phyloP scores from a whole-genome alignment of 2,329 filamentous ascomycete genomes.

The Periconia sp. region DNA sequence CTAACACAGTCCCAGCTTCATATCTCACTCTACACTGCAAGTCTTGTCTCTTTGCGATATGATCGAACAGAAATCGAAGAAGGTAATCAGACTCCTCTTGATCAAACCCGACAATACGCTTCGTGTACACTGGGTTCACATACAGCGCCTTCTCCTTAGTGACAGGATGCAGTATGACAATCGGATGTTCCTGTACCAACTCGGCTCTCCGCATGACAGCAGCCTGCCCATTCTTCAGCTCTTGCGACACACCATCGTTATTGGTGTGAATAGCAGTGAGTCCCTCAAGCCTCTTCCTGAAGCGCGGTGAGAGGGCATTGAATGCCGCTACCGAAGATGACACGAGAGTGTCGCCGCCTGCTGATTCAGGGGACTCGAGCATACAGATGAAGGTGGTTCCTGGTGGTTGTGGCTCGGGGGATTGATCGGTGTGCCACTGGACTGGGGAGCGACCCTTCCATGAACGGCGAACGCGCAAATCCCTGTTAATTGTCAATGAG shows the following conservation, averaged over 20 bases:
- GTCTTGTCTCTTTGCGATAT: conserved; percentile 9
- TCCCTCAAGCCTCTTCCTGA: conserved; percentile 15
- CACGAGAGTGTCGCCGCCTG: conserved; percentile 10
- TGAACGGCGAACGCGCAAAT: conserved; percentile 2
- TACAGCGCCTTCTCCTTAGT: conserved; percentile 13
- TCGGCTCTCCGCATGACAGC: conserved; percentile 7
- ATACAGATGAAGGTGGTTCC: conserved; percentile 86
- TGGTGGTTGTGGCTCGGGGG: conserved; percentile 82
- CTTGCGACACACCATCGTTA: conserved; percentile 11
- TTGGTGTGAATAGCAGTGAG: conserved; percentile 11
- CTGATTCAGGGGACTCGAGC: conserved; percentile 71
- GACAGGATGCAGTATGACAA: conserved; percentile 13
- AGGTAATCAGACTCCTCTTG: conserved; percentile 16
- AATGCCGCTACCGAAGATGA: conserved; percentile 9
- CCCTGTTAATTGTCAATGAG: background rate
- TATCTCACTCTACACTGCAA: conserved; percentile 8
- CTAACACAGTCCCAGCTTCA: conserved; percentile 11
- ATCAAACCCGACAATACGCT: conserved; percentile 16
- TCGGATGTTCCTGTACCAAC: conserved; percentile 10
- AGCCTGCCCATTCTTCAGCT: conserved; percentile 6
- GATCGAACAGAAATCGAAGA: conserved; percentile 13
- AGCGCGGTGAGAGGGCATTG: conserved; percentile 10
- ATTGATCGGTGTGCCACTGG: conserved; percentile 80
- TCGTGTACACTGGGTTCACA: conserved; percentile 16
- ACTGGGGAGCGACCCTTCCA: conserved; percentile 3